Conservation (phyloP, 352 stramenopile species). For the Globisporangium mamillatum region DNA sequence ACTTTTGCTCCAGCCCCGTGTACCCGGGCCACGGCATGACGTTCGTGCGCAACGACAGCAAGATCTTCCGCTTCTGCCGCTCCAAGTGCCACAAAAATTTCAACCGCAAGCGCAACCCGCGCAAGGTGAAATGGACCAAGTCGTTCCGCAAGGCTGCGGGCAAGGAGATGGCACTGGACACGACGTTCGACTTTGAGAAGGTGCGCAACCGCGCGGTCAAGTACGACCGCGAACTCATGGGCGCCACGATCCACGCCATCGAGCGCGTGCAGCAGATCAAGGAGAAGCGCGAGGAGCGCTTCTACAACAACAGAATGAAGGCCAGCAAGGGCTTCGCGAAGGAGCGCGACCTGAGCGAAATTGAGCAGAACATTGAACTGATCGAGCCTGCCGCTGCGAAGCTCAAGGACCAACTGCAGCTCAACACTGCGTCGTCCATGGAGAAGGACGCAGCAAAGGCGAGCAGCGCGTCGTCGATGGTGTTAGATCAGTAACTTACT, state of each 20-base stretch:
- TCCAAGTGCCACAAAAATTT: constrained; percentile 99
- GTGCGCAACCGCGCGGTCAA: constrained; percentile 98
- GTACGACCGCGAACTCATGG: constrained; percentile 99
- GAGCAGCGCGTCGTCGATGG: constrained; percentile 62
- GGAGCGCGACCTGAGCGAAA: constrained; percentile 72
- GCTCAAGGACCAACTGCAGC: constrained; percentile 76
- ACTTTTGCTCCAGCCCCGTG: constrained; percentile 99
- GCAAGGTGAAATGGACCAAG: constrained; percentile 99
- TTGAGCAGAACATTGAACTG: constrained; percentile 85
- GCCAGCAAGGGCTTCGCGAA: constrained; percentile 76
- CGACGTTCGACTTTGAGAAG: constrained; percentile 99
- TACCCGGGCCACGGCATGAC: constrained; percentile 99
- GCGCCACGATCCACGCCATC: constrained; percentile 98
- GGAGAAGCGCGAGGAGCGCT: constrained; percentile 93
- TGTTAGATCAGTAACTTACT: constrained; percentile 84
- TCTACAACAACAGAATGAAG: constrained; percentile 98
- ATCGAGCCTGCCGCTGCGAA: constrained; percentile 71
- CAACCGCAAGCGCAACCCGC: constrained; percentile 99
- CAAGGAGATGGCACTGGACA: constrained; percentile 99
- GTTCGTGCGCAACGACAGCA: constrained; percentile 99
- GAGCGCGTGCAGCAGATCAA: constrained; percentile 97
- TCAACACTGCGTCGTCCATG: constrained; percentile 60
- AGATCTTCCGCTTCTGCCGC: constrained; percentile 99
- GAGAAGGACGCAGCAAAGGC: constrained; percentile 65
- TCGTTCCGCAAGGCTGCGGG: constrained; percentile 96